phyloP scores from a whole-genome alignment of 2,329 filamentous ascomycete genomes.

The Trichoderma semiorbis region DNA sequence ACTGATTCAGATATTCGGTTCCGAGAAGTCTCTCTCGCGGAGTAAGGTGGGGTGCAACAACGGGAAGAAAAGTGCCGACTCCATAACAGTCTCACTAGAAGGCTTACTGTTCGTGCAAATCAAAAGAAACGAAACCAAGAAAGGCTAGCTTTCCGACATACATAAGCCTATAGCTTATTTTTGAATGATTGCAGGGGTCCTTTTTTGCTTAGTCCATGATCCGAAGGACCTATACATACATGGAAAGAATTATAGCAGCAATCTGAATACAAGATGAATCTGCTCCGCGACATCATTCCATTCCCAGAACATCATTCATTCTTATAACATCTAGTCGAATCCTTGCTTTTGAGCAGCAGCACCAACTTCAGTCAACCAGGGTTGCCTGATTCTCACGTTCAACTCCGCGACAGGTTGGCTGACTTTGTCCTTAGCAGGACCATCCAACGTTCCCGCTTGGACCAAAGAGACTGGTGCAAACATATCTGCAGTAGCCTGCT shows the following conservation, averaged over 20 bases:
- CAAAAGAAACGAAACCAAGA: background rate
- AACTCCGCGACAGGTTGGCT: background rate
- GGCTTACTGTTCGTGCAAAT: background rate
- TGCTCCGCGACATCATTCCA: too few species aligned
- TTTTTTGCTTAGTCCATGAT: background rate
- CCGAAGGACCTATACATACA: background rate
- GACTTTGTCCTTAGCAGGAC: background rate
- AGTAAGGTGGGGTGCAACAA: background rate
- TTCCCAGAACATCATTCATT: background rate
- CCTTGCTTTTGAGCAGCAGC: constrained; percentile 1
- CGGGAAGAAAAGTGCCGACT: background rate
- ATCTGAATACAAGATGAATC: background rate
- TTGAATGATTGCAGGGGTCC: background rate
- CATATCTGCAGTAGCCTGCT: constrained; percentile 3
- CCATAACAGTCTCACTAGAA: background rate
- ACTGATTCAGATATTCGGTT: background rate
- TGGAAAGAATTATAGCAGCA: background rate
- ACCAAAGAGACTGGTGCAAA: constrained; percentile 3
- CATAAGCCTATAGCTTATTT: background rate
- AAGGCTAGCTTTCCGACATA: background rate
- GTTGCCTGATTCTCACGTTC: background rate
- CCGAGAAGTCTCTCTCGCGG: background rate
- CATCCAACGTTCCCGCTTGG: constrained; percentile 9
- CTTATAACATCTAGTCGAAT: background rate
- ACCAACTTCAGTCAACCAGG: constrained; percentile 1